Base-by-base conservation (phyloP, 192 early-diverging fungal species). In the Backusella psychrophila region DNA sequence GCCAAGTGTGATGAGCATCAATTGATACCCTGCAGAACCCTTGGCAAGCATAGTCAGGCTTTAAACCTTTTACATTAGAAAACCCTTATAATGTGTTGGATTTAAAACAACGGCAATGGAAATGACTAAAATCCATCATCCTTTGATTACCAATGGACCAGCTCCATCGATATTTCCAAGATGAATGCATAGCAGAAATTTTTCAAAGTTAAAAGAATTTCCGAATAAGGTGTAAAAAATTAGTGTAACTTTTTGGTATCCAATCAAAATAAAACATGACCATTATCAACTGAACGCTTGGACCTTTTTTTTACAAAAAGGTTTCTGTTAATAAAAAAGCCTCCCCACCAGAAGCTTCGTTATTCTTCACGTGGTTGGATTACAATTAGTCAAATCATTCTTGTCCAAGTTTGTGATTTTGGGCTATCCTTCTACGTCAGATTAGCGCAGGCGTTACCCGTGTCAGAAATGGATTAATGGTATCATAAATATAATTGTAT, bases 181-280 rank as follows among this genome's bases (percentile, higher is more conserved):
- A 49, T n/a, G 46, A 49, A n/a, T 6, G 46, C 4, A n/a, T 6
- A 49, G 19, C 1, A 49, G 1, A 49, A n/a, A n/a, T 12, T 39
- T 39, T 39, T 3, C 38, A 49, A 49, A 49, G 0, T 33, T 33
- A 33, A 33, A 33, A 33, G 33, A 33, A 33, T 33, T 3, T 33
- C 33, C 33, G 33, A 33, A 33, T 33, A 33, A 33, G 33, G 33
- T 33, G 33, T 56, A 19, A 56, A 26, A 63, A 63, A 9, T 33
- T 29, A 63, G 56, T 63, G 56, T 29, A 29, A 63, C 56, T 29
- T 26, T 63, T 56, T 63, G 3, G 26, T 33, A 33, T 63, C 56
- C 56, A 63, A 63, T 63, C 56, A 63, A 63, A 63, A 14, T 63
- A 29, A 63, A 29, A 29, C 56, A 63, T 63, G 56, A 63, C 56